Conservation (phyloP, 352 stramenopile genomes). For the Discostella stelligera region DNA sequence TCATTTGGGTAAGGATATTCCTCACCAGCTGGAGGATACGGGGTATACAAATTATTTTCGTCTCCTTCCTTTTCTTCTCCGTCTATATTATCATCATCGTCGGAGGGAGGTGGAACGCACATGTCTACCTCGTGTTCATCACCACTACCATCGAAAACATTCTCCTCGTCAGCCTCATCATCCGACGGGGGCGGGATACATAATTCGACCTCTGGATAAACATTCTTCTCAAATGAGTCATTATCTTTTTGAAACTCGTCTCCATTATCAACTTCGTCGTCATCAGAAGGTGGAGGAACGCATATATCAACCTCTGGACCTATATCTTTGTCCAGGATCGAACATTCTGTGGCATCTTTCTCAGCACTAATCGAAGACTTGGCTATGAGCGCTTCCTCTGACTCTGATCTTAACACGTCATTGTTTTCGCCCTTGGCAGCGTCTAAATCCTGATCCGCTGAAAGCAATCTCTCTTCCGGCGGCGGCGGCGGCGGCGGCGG, state of each 20-base stretch:
- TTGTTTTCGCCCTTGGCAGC: slow-evolving; percentile 3
- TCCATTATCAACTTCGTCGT: slow-evolving; percentile 6
- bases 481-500: slow-evolving; percentile 3
- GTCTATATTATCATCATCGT: slow-evolving; percentile 26
- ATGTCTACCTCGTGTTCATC: slow-evolving; percentile 25
- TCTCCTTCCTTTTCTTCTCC: slow-evolving; percentile 2
- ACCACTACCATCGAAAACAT: slow-evolving; percentile 17
- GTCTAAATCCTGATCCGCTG: not conserved
- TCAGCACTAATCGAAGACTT: slow-evolving; percentile 1
- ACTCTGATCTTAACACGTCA: not conserved
- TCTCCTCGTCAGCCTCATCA: slow-evolving; percentile 24
- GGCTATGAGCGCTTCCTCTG: slow-evolving; percentile 3
- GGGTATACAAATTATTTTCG: not conserved
- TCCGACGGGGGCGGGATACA: slow-evolving; percentile 35
- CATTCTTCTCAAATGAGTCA: not conserved
- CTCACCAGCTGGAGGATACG: slow-evolving; percentile 13
- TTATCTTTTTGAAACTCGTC: not conserved
- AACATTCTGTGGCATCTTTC: not conserved
- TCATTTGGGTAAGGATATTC: slow-evolving; percentile 23
- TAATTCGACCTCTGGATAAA: slow-evolving; percentile 28
- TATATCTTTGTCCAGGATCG: not conserved
- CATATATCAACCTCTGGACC: slow-evolving; percentile 16
- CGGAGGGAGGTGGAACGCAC: slow-evolving; percentile 26
- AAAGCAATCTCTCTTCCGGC: slow-evolving; percentile 10
- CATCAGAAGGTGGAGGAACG: slow-evolving; percentile 17